Evolutionary conservation across 75 land plant species (phyloP), one percentile per base, ranked within the genome.

Genomic region (Cunninghamia lanceolata): DNA sequence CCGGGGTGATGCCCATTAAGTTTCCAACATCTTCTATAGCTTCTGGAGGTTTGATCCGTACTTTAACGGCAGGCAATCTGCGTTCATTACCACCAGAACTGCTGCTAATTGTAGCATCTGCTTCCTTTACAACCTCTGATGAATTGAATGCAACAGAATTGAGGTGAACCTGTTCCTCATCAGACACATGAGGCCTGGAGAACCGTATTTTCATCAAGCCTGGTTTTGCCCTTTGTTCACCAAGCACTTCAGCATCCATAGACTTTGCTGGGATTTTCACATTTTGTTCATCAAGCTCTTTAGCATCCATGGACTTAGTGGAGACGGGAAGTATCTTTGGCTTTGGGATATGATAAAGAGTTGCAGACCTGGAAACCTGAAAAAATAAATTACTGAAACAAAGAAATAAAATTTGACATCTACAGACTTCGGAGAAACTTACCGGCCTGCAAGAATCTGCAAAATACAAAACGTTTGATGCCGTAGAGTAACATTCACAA

Each of bases 391-490:
- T n/a, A 28, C 47, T 80, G 50, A 80, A 80, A 13, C 50, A 45
- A 10, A 13, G 45, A 80, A 80, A 17, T 9, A 80, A 28, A 80
- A 45, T 45, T 47, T n/a, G 21, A 13, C 38, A 28, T 46, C 39
- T 46, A 25, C 17, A 35, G 39, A 73, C 8, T n/a, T 42, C 9
- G n/a, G n/a, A 83, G 15, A 88, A 82, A 35, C 89, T 45, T 85
- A 96, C 99, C 98, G 94, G 82, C 94, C 91, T 32, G 94, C 95
- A 52, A 95, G 92, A 47, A 91, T 82, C 85, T 95, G 99, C 86
- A 96, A 90, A 52, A 96, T 90, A 89, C 93, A 92, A 92, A 98
- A 98, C 47, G 93, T 52, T 78, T 95, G 84, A 86, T 98, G 99
- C 16, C 99, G 94, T 46, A 98, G 90, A 68, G 87, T 85, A 63